These are phyloP conservation scores for Cladorrhinum samala DNA, from an alignment of 495 filamentous ascomycete species.

Conservation along the genomic window DNA sequence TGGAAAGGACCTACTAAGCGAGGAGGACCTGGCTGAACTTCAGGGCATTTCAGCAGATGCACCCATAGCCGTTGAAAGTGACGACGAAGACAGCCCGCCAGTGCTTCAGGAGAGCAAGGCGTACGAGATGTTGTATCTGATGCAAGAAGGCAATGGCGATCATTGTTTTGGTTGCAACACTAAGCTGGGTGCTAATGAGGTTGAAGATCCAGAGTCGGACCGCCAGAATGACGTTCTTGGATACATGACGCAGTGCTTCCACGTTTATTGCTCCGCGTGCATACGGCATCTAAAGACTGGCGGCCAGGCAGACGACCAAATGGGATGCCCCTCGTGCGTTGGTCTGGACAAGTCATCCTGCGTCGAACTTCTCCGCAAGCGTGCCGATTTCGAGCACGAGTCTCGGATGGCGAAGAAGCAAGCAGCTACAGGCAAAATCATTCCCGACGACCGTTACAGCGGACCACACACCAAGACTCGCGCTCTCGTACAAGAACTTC, in stretches of 20 bases:
- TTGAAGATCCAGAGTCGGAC: slow-evolving; percentile 46
- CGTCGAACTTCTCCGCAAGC: slow-evolving; percentile 60
- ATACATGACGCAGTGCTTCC: slow-evolving; percentile 75
- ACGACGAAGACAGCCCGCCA: slow-evolving; percentile 52
- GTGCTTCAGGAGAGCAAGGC: slow-evolving; percentile 57
- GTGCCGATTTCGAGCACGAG: slow-evolving; percentile 55
- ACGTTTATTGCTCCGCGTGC: slow-evolving; percentile 72
- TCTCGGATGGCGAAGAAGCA: slow-evolving; percentile 34
- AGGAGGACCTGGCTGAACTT: slow-evolving; percentile 70
- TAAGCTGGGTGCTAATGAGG: slow-evolving; percentile 52
- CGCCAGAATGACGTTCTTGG: slow-evolving; percentile 60
- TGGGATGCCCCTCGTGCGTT: slow-evolving; percentile 20
- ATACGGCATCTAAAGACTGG: slow-evolving; percentile 46
- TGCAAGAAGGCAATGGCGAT: slow-evolving; percentile 69
- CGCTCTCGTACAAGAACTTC: slow-evolving; percentile 64
- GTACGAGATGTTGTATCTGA: slow-evolving; percentile 74
- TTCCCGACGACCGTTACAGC: slow-evolving; percentile 62
- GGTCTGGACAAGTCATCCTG: slow-evolving; percentile 40
- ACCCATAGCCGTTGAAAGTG: slow-evolving; percentile 80
- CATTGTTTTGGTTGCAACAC: slow-evolving; percentile 60
- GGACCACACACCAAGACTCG: slow-evolving; percentile 88
- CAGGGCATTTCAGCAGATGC: slow-evolving; percentile 73
- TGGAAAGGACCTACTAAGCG: slow-evolving; percentile 77
- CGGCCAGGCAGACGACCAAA: slow-evolving; percentile 14
- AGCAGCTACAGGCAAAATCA: slow-evolving; percentile 45